Conservation (phyloP, 2,329 filamentous ascomycete species). For the Mycosphaerella sp. region DNA sequence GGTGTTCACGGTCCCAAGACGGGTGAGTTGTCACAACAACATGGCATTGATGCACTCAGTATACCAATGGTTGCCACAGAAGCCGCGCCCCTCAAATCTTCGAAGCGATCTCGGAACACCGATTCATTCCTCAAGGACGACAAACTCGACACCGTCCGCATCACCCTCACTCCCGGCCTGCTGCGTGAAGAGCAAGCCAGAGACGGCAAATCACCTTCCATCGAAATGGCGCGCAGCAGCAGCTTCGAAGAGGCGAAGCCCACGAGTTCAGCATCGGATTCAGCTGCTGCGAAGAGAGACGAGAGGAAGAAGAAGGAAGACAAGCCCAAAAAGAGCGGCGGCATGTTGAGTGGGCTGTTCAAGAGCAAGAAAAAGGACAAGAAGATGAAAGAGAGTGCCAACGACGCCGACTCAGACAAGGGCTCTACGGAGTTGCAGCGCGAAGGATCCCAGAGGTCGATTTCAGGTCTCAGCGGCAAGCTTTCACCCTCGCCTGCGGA, state of each 20-base stretch:
- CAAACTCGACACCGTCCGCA: conserved; percentile 90
- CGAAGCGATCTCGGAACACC: conserved; percentile 80
- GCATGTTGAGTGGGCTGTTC: conserved; percentile 65
- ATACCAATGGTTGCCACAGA: conserved; percentile 25
- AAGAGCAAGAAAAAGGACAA: conserved; percentile 61
- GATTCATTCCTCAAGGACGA: conserved; percentile 99
- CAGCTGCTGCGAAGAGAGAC: conserved; percentile 63
- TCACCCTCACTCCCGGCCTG: conserved; percentile 88
- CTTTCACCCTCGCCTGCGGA: conserved; percentile 26
- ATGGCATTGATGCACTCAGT: conserved; percentile 16
- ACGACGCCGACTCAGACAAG: conserved; percentile 25
- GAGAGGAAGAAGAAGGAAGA: conserved; percentile 72
- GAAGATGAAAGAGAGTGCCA: conserved; percentile 46
- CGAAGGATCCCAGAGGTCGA: conserved; percentile 20
- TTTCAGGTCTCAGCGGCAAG: conserved; percentile 20
- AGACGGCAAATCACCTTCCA: conserved; percentile 31
- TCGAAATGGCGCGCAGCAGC: conserved; percentile 40
- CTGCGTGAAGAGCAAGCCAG: conserved; percentile 67
- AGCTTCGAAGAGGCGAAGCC: conserved; percentile 75
- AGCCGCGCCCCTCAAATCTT: conserved; percentile 46
- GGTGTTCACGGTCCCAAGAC: conserved; percentile 26
- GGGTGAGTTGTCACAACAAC: conserved; percentile 19
- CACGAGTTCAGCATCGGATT: conserved; percentile 54
- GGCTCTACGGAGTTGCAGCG: conserved; percentile 25
- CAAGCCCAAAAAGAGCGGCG: conserved; percentile 62